A percentile compares a stretch with the other conserved stretches of the same genome.
These are phyloP conservation scores for Sporobolus alterniflorus DNA, from an alignment of 202 grass and related monocot species.

Conservation along the genomic window DNA sequence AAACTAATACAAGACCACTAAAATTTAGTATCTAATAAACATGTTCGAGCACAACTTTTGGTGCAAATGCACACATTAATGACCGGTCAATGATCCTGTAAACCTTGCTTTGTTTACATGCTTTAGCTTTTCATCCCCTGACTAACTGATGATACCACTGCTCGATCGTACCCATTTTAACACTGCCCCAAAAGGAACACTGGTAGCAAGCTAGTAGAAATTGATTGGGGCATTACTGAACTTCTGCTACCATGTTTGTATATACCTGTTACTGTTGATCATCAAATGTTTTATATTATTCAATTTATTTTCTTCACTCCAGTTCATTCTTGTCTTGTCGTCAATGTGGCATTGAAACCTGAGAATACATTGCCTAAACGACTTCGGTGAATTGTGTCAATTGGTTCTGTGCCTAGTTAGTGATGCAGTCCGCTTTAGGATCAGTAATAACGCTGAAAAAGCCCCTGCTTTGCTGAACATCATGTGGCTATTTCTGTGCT, in stretches of 20 bases:
- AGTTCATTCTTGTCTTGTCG: constrained; percentile 8
- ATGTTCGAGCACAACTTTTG: constrained; percentile 56
- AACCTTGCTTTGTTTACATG: constrained; percentile 53
- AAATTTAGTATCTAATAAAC: no score
- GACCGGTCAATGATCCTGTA: constrained; percentile 62
- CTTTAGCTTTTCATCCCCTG: constrained; percentile 42
- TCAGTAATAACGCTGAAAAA: constrained; percentile 60
- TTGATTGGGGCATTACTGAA: not conserved
- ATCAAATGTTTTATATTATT: not conserved
- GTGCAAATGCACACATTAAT: constrained; percentile 65
- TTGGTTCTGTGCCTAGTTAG: constrained; percentile 29
- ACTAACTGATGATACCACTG: constrained; percentile 28
- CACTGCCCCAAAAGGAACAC: not conserved
- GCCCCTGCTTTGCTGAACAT: constrained; percentile 52
- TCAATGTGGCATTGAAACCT: constrained; percentile 32
- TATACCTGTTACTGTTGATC: constrained; percentile 2
- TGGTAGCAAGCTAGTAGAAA: not conserved
- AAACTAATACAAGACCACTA: no score
- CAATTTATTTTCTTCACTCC: not conserved
- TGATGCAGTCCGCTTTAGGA: constrained; percentile 63
- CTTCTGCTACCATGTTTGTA: not conserved
- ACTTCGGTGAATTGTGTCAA: constrained; percentile 43
- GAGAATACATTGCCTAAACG: constrained; percentile 25
- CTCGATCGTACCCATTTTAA: constrained; percentile 12
- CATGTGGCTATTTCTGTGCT: constrained; percentile 46